These are phyloP conservation scores for Ceratocystis lukuohia DNA, from an alignment of 2,329 filamentous ascomycete species.

Conservation along the genomic window DNA sequence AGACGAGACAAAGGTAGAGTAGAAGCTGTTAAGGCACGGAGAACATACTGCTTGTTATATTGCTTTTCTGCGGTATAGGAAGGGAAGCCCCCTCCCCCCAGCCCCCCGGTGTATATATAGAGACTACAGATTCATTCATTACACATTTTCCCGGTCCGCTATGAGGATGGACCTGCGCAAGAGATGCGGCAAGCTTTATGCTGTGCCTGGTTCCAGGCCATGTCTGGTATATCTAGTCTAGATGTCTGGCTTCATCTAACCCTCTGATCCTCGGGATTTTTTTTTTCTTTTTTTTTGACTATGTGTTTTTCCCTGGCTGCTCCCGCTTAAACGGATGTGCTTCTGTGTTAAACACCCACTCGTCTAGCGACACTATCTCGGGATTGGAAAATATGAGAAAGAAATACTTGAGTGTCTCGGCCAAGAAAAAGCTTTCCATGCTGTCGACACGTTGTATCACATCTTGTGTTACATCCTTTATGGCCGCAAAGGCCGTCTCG, in stretches of 20 bases:
- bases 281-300: too few relatives aligned
- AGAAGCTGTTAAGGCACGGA: background rate
- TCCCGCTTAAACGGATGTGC: slow-evolving; percentile 37
- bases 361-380: slow-evolving; percentile 44
- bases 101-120: slow-evolving; percentile 1
- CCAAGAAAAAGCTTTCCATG: slow-evolving; percentile 52
- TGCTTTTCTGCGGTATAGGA: background rate
- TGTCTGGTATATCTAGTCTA: too few relatives aligned
- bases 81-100: background rate
- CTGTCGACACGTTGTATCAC: slow-evolving; percentile 24
- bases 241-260: too few relatives aligned
- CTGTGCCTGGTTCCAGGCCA: too few relatives aligned
- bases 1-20: background rate
- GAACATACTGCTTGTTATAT: background rate
- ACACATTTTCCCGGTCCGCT: too few relatives aligned
- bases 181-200: too few relatives aligned
- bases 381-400: slow-evolving; percentile 50
- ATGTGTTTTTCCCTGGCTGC: slow-evolving; percentile 7
- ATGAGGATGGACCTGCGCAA: too few relatives aligned
- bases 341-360: slow-evolving; percentile 48
- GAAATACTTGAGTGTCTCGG: slow-evolving; percentile 55
- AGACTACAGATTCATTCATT: slow-evolving; percentile 1
- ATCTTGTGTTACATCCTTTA: slow-evolving; percentile 44
- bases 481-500: slow-evolving; percentile 48
- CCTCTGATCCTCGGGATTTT: background rate